Evolutionary conservation across 176 grass and related monocot species (phyloP).

Genomic region (Oryza australiensis): DNA sequence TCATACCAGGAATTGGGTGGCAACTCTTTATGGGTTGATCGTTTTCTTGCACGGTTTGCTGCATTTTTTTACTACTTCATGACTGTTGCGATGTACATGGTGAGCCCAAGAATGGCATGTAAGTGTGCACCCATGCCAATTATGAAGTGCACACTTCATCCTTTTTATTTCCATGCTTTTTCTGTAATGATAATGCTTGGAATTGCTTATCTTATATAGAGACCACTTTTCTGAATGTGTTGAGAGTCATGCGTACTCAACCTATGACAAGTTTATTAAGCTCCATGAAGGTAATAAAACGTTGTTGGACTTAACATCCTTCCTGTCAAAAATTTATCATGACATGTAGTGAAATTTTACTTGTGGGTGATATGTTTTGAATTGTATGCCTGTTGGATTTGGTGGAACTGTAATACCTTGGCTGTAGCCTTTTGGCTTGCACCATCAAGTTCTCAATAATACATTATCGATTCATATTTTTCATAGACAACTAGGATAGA

Average conservation of each 20-base stretch:
- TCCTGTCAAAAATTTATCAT: neutral
- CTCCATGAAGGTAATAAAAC: conserved; percentile 58
- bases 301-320: neutral
- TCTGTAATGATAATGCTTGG: neutral
- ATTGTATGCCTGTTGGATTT: neutral
- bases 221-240: conserved; percentile 99
- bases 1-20: conserved; percentile 82
- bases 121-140: conserved; percentile 27
- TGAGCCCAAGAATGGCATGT: conserved; percentile 99
- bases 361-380: neutral
- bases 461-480: too few species aligned
- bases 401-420: neutral
- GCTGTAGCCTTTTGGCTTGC: neutral
- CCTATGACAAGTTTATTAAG: conserved; percentile 96
- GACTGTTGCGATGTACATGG: conserved; percentile 85
- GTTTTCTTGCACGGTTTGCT: conserved; percentile 64
- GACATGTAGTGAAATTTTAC: neutral
- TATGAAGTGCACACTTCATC: neutral
- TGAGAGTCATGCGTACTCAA: conserved; percentile 92
- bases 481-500: too few species aligned
- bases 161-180: conserved; percentile 2
- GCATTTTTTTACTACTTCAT: conserved; percentile 96
- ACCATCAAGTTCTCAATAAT: neutral
- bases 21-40: conserved; percentile 70
- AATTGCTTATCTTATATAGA: conserved; percentile 37